Conservation (phyloP, 768 basidiomycete genomes). For the Tylopilus cervinicoccineus region DNA sequence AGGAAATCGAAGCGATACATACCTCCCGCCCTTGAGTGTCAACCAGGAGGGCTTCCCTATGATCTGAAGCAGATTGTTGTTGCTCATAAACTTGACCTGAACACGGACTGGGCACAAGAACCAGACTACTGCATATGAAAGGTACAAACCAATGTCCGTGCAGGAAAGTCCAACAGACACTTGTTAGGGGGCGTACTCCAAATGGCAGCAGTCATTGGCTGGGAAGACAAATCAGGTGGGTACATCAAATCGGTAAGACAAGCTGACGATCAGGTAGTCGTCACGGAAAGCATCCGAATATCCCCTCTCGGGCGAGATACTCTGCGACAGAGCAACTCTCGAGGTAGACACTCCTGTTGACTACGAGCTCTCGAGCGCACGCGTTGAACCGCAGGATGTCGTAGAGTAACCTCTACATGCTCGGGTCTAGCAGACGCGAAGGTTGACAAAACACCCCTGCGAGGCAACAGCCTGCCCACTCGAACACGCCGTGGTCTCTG, state of each 20-base stretch:
- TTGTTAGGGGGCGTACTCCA: constrained; percentile 76
- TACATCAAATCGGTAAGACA: not conserved
- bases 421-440: constrained; percentile 53
- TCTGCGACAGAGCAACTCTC: constrained; percentile 46
- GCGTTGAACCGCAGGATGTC: constrained; percentile 73
- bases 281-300: constrained; percentile 68
- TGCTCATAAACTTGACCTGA: constrained; percentile 67
- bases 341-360: constrained; percentile 28
- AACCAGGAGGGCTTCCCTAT: constrained; percentile 69
- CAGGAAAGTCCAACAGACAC: constrained; percentile 69
- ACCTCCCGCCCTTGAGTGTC: constrained; percentile 73
- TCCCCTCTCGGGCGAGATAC: constrained; percentile 54
- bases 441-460: constrained; percentile 63
- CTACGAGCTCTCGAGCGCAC: constrained; percentile 46
- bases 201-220: constrained; percentile 80
- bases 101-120: not conserved
- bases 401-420: constrained; percentile 71
- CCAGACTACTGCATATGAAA: not conserved
- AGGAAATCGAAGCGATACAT: constrained; percentile 7
- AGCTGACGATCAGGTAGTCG: constrained; percentile 67
- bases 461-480: constrained; percentile 72
- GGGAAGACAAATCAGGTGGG: not conserved
- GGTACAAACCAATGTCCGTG: constrained; percentile 50
- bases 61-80: constrained; percentile 71
- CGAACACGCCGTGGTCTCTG: constrained; percentile 53